Percentiles rank a stretch among this genome's conserved stretches.
Evolutionary conservation across 2,329 filamentous ascomycete species (phyloP).

Genomic region (Lomentospora prolificans): DNA sequence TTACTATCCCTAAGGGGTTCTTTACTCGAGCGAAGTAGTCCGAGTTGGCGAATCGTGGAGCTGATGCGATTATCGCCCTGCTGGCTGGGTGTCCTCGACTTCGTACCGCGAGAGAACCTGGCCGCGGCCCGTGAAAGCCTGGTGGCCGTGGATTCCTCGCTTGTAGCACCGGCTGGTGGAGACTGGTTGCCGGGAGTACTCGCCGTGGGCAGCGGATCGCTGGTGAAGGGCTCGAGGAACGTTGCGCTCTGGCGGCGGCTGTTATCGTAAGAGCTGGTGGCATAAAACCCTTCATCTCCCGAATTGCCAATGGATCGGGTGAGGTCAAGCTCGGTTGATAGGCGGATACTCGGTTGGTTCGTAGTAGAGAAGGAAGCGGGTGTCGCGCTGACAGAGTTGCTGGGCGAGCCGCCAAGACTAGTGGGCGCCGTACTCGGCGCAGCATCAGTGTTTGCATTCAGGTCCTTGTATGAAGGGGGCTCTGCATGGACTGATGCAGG

Average conservation of each 20-base stretch:
- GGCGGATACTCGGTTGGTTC: constrained; percentile 40
- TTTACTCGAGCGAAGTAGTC: constrained; percentile 40
- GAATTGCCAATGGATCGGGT: constrained; percentile 32
- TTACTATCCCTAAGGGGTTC: constrained; percentile 30
- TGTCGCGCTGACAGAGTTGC: constrained; percentile 33
- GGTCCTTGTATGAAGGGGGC: constrained; percentile 50
- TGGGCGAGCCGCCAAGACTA: background rate
- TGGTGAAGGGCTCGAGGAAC: constrained; percentile 28
- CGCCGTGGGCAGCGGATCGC: constrained; percentile 23
- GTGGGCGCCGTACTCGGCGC: background rate
- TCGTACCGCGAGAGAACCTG: constrained; percentile 36
- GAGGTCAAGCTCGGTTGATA: constrained; percentile 47
- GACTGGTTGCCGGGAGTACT: constrained; percentile 22
- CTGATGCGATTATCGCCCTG: constrained; percentile 49
- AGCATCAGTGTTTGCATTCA: background rate
- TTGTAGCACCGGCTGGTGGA: constrained; percentile 25
- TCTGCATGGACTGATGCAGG: constrained; percentile 37
- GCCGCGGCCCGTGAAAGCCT: constrained; percentile 48
- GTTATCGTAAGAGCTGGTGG: constrained; percentile 25
- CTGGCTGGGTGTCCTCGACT: constrained; percentile 49
- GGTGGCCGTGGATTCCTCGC: constrained; percentile 44
- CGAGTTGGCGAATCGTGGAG: constrained; percentile 45
- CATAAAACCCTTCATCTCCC: constrained; percentile 18
- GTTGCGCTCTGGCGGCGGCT: constrained; percentile 39
- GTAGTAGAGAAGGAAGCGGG: constrained; percentile 21